These are phyloP conservation scores for Sporothrix brunneoviolacea DNA, from an alignment of 2,329 filamentous ascomycete species.

Conservation along the genomic window DNA sequence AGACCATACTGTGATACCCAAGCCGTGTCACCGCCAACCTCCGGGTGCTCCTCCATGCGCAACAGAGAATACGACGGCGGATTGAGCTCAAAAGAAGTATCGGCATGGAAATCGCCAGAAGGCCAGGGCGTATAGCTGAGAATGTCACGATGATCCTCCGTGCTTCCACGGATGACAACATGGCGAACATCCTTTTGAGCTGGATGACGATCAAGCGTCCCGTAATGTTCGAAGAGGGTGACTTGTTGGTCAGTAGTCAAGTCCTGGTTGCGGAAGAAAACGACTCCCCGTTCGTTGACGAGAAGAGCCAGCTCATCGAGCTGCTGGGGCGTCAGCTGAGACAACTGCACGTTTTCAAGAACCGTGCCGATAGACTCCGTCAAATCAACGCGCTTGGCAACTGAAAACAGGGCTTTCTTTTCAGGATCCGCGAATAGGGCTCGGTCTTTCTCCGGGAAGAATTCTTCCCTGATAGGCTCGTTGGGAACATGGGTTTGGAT, in stretches of 20 bases:
- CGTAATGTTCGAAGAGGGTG: slow-evolving; percentile 41
- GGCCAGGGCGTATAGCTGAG: slow-evolving; percentile 42
- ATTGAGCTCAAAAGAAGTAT: slow-evolving; percentile 45
- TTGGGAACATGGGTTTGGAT: slow-evolving; percentile 35
- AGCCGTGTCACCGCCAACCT: slow-evolving; percentile 40
- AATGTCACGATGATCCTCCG: slow-evolving; percentile 38
- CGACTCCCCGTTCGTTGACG: slow-evolving; percentile 39
- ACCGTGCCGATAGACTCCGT: slow-evolving; percentile 38
- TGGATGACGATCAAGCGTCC: slow-evolving; percentile 40
- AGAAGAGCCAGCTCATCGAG: slow-evolving; percentile 45
- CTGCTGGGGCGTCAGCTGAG: slow-evolving; percentile 36
- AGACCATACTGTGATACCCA: slow-evolving; percentile 42
- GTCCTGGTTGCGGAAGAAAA: slow-evolving; percentile 43
- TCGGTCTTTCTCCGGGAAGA: slow-evolving; percentile 30
- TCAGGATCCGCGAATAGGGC: slow-evolving; percentile 37
- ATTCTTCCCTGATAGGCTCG: slow-evolving; percentile 29
- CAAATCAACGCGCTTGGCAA: slow-evolving; percentile 32
- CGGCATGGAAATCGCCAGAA: slow-evolving; percentile 40
- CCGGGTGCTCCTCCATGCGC: slow-evolving; percentile 43
- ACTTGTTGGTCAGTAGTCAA: slow-evolving; percentile 37
- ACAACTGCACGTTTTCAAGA: slow-evolving; percentile 35
- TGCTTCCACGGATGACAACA: slow-evolving; percentile 38
- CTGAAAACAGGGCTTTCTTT: slow-evolving; percentile 35
- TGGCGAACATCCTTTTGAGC: slow-evolving; percentile 38
- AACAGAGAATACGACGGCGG: slow-evolving; percentile 45